phyloP scores from a whole-genome alignment of 2,329 filamentous ascomycete genomes.

The Ceratocystis diversiconidia region DNA sequence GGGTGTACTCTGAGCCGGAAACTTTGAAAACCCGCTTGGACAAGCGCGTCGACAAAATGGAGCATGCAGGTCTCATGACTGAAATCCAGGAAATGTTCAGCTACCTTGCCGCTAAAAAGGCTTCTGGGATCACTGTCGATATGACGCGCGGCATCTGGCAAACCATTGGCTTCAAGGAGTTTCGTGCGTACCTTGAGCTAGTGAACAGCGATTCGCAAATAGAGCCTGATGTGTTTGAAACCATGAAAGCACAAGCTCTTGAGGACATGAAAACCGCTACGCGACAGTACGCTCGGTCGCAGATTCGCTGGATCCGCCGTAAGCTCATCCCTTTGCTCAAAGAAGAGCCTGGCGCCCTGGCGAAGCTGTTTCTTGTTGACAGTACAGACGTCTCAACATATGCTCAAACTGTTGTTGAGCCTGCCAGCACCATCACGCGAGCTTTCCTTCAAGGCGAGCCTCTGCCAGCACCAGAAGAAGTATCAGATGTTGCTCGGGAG shows the following conservation, averaged over 20 bases:
- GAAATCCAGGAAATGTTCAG: slow-evolving; percentile 36
- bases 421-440: slow-evolving; percentile 47
- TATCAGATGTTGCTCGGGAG: slow-evolving; percentile 36
- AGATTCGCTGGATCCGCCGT: slow-evolving; percentile 73
- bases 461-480: slow-evolving; percentile 36
- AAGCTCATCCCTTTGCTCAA: slow-evolving; percentile 61
- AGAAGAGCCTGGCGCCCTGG: slow-evolving; percentile 36
- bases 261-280: slow-evolving; percentile 72
- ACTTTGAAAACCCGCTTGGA: slow-evolving; percentile 58
- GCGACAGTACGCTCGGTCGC: slow-evolving; percentile 72
- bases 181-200: slow-evolving; percentile 54
- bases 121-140: slow-evolving; percentile 45
- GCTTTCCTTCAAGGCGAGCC: slow-evolving; percentile 45
- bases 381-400: slow-evolving; percentile 55
- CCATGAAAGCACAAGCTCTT: slow-evolving; percentile 44
- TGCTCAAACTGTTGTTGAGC: slow-evolving; percentile 46
- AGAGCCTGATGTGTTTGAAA: slow-evolving; percentile 31
- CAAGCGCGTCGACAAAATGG: slow-evolving; percentile 70
- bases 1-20: slow-evolving; percentile 66
- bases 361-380: slow-evolving; percentile 64
- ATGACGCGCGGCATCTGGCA: slow-evolving; percentile 81
- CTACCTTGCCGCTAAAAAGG: slow-evolving; percentile 25
- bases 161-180: slow-evolving; percentile 90
- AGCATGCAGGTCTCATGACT: slow-evolving; percentile 38
- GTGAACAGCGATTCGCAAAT: slow-evolving; percentile 23